phyloP scores from a whole-genome alignment of 1,284 basidiomycete genomes.

The Austroboletus novae-zelandiae region DNA sequence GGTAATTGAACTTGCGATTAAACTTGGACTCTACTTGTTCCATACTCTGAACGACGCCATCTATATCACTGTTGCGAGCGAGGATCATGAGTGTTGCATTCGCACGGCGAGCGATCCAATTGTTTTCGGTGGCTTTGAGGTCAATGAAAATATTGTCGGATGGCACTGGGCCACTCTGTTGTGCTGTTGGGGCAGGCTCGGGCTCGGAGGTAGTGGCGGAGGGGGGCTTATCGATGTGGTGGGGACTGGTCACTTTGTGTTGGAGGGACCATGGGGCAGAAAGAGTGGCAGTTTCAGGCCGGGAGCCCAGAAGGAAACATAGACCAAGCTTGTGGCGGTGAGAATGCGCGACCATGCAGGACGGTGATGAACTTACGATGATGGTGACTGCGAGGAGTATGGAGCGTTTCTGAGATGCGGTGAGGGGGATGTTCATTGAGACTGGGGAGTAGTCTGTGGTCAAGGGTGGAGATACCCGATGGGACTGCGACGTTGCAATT shows the following conservation, averaged over 20 bases:
- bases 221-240: background rate
- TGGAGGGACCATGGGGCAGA: constrained; percentile 1
- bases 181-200: background rate
- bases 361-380: constrained; percentile 19
- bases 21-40: constrained; percentile 58
- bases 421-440: constrained; percentile 26
- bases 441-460: background rate
- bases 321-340: constrained; percentile 12
- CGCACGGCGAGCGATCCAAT: constrained; percentile 21
- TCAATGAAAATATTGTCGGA: constrained; percentile 7
- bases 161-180: constrained; percentile 1
- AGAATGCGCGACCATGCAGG: background rate
- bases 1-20: constrained; percentile 64
- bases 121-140: background rate
- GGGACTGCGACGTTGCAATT: too few relatives aligned
- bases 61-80: constrained; percentile 43
- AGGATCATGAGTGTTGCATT: constrained; percentile 33
- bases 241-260: background rate
- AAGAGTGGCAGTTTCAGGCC: constrained; percentile 1
- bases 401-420: constrained; percentile 32
- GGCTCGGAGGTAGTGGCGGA: background rate
- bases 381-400: constrained; percentile 26
- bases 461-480: too few relatives aligned
- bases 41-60: constrained; percentile 53
- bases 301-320: constrained; percentile 22